phyloP scores from a whole-genome alignment of 257 asterid genomes.

The Henckelia pumila region DNA sequence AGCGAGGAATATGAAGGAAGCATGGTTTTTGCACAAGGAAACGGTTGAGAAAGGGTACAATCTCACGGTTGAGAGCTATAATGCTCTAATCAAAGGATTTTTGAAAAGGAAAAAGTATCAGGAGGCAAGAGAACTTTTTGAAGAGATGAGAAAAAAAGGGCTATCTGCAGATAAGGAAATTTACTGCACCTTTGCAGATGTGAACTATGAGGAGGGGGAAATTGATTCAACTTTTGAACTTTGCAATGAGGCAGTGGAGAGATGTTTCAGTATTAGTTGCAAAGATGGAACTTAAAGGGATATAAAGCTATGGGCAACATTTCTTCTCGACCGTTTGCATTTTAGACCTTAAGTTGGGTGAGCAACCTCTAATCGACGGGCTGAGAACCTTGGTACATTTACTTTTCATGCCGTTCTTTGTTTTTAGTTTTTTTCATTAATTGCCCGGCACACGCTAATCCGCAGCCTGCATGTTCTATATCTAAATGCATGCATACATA shows the following conservation, averaged over 20 bases:
- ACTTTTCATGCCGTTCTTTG: constrained; percentile 1
- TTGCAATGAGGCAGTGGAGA: constrained; percentile 83
- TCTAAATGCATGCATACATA: not conserved
- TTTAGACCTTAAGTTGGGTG: not conserved
- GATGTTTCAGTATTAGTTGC: constrained; percentile 33
- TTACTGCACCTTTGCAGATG: constrained; percentile 66
- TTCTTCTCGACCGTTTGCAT: constrained; percentile 22
- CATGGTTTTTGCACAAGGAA: constrained; percentile 76
- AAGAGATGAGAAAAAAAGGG: constrained; percentile 73
- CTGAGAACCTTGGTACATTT: constrained; percentile 30
- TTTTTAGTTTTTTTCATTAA: not conserved
- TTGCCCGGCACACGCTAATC: constrained; percentile 12
- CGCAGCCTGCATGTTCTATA: not conserved
- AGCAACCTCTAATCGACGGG: constrained; percentile 1
- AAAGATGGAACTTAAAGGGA: constrained; percentile 29
- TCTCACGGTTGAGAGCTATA: constrained; percentile 56
- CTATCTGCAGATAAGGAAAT: constrained; percentile 53
- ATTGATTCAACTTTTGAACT: constrained; percentile 70
- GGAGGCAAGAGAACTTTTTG: constrained; percentile 75
- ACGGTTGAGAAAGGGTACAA: constrained; percentile 62
- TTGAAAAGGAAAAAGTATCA: constrained; percentile 65
- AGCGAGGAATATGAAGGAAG: constrained; percentile 98
- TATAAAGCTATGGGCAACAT: constrained; percentile 24
- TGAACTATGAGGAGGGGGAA: constrained; percentile 71
- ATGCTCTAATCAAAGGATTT: constrained; percentile 74